Conservation (phyloP, 805 yeast species). For the Pichia deserticola region DNA sequence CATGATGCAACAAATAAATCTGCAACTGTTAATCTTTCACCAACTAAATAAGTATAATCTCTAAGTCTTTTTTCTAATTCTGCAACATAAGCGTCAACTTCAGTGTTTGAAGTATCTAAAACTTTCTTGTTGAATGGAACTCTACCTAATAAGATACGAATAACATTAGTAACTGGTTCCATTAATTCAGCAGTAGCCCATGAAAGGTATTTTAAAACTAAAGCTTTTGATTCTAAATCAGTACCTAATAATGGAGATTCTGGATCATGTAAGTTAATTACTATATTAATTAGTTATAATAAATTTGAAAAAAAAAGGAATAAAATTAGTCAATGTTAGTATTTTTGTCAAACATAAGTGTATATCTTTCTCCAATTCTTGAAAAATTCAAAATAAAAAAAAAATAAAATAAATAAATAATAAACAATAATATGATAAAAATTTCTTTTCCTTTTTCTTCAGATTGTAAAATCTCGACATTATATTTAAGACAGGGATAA, state of each 20-base stretch:
- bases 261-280: slow-evolving; percentile 38
- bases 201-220: slow-evolving; percentile 71
- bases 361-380: too few species aligned
- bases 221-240: slow-evolving; percentile 54
- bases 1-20: slow-evolving; percentile 37
- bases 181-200: slow-evolving; percentile 64
- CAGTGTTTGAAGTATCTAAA: slow-evolving; percentile 27
- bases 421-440: not conserved
- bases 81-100: slow-evolving; percentile 32
- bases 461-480: slow-evolving; percentile 61
- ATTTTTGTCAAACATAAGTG: not conserved
- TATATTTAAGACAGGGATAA: slow-evolving; percentile 80
- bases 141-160: slow-evolving; percentile 56
- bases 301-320: not conserved
- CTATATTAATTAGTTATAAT: slow-evolving; percentile 22
- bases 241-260: slow-evolving; percentile 49
- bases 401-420: not conserved
- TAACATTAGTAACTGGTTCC: slow-evolving; percentile 38
- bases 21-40: slow-evolving; percentile 40
- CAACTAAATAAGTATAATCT: slow-evolving; percentile 39
- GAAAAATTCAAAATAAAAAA: too few species aligned
- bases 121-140: slow-evolving; percentile 72
- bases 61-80: slow-evolving; percentile 49
- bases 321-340: slow-evolving; percentile 13
- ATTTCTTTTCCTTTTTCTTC: slow-evolving; percentile 28